Percentiles rank a stretch among this genome's conserved stretches.
phyloP scores from a whole-genome alignment of 352 stramenopile species.

The Pythium periplocum region DNA sequence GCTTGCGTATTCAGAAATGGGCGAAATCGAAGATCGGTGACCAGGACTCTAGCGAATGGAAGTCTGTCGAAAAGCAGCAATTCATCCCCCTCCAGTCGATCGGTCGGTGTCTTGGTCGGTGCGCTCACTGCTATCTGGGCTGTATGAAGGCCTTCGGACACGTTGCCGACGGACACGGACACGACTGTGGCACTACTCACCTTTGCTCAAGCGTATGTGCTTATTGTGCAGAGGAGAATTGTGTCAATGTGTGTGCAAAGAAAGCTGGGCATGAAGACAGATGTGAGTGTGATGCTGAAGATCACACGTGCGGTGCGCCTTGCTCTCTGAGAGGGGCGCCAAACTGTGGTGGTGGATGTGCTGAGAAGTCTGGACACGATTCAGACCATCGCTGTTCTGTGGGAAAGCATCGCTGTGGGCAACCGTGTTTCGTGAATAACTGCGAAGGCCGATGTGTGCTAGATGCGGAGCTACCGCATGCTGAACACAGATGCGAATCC shows the following conservation, averaged over 20 bases:
- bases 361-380: slow-evolving; percentile 35
- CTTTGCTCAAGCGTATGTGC: slow-evolving; percentile 34
- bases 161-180: slow-evolving; percentile 3
- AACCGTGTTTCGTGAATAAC: slow-evolving; percentile 33
- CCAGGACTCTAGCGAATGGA: slow-evolving; percentile 41
- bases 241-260: slow-evolving; percentile 27
- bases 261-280: slow-evolving; percentile 55
- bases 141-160: slow-evolving; percentile 60
- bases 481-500: slow-evolving; percentile 56
- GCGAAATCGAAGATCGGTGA: slow-evolving; percentile 31
- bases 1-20: slow-evolving; percentile 38
- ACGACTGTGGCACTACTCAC: slow-evolving; percentile 57
- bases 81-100: slow-evolving; percentile 40
- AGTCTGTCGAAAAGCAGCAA: slow-evolving; percentile 36
- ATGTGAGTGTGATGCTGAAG: slow-evolving; percentile 56
- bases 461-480: slow-evolving; percentile 43
- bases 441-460: slow-evolving; percentile 46
- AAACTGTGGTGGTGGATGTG: slow-evolving; percentile 53
- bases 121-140: slow-evolving; percentile 41
- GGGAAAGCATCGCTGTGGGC: slow-evolving; percentile 44
- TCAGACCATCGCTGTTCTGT: slow-evolving; percentile 50
- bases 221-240: slow-evolving; percentile 36
- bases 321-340: slow-evolving; percentile 35
- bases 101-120: slow-evolving; percentile 51
- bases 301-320: slow-evolving; percentile 53